phyloP scores from a whole-genome alignment of 1,139 yeast species.

The Hyphopichia fennica region DNA sequence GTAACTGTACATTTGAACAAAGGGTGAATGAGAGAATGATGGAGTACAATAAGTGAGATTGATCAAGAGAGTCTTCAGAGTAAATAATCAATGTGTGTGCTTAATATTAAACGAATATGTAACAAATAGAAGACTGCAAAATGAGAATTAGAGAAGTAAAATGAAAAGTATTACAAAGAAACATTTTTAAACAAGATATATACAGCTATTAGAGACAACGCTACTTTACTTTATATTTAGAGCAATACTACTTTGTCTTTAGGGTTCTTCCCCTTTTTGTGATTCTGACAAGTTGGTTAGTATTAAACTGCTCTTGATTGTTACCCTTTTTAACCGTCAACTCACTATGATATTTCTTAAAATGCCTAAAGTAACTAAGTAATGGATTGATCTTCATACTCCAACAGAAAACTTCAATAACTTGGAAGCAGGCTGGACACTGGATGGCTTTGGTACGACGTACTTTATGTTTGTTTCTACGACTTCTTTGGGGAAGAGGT shows the following conservation, averaged over 20 bases:
- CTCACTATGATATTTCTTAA: conserved; percentile 9
- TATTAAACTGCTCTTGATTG: neutral
- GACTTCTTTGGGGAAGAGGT: neutral
- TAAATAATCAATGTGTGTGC: no score
- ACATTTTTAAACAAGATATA: no score
- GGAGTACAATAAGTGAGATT: no score
- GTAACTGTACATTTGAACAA: no score
- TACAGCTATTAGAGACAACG: neutral
- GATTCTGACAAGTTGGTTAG: neutral
- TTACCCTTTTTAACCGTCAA: neutral
- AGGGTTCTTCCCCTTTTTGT: conserved; percentile 8
- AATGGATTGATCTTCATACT: conserved; percentile 13
- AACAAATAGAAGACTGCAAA: neutral
- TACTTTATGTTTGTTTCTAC: conserved; percentile 6
- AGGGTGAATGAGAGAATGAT: no score
- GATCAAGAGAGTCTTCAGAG: no score
- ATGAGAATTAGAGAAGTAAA: neutral
- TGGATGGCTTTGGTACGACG: conserved; percentile 11
- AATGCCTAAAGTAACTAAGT: conserved; percentile 15
- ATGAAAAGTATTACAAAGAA: no score
- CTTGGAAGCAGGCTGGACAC: conserved; percentile 14
- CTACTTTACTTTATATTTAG: neutral
- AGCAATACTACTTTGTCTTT: conserved; percentile 1
- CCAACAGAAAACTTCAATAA: conserved; percentile 15
- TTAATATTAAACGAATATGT: neutral